Percentiles rank a stretch among this genome's conserved stretches.
Conservation (phyloP, 2,329 filamentous ascomycete genomes). For the Drechslerella stenobrocha region DNA sequence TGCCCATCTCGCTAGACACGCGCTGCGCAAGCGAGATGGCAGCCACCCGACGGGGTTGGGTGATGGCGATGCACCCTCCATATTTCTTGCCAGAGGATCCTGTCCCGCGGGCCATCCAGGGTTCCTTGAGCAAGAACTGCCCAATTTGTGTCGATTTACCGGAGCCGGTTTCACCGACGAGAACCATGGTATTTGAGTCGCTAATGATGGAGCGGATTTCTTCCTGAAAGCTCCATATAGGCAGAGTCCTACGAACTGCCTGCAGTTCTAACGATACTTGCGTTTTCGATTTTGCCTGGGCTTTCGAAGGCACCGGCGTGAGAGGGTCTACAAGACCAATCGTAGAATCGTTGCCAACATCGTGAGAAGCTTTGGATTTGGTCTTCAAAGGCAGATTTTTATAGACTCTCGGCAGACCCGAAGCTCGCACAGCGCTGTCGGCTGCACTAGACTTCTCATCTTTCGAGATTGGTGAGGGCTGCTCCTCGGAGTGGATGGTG, state of each 20-base stretch:
- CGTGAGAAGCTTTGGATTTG: constrained; percentile 16
- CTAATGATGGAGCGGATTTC: constrained; percentile 69
- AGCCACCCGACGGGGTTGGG: constrained; percentile 88
- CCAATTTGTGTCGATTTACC: constrained; percentile 97
- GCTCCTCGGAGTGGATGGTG: constrained; percentile 18
- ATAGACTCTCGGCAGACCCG: constrained; percentile 9
- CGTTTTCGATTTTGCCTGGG: constrained; percentile 19
- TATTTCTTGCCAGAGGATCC: constrained; percentile 60
- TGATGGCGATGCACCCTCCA: constrained; percentile 85
- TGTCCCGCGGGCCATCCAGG: constrained; percentile 70
- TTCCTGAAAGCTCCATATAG: constrained; percentile 75
- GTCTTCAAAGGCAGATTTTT: constrained; percentile 23
- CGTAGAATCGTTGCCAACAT: constrained; percentile 42
- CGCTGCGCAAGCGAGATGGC: constrained; percentile 87
- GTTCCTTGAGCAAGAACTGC: constrained; percentile 78
- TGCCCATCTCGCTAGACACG: constrained; percentile 80
- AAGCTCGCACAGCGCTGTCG: background rate
- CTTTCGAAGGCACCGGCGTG: constrained; percentile 21
- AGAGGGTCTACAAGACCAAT: constrained; percentile 35
- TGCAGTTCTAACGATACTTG: constrained; percentile 43
- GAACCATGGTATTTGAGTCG: constrained; percentile 72
- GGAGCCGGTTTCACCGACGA: constrained; percentile 92
- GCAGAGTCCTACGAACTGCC: constrained; percentile 67
- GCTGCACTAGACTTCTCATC: background rate
- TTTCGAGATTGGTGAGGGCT: constrained; percentile 12